Evolutionary conservation across 2,329 filamentous ascomycete genomes (phyloP).

Genomic region (Amesomyces nigricolor): DNA sequence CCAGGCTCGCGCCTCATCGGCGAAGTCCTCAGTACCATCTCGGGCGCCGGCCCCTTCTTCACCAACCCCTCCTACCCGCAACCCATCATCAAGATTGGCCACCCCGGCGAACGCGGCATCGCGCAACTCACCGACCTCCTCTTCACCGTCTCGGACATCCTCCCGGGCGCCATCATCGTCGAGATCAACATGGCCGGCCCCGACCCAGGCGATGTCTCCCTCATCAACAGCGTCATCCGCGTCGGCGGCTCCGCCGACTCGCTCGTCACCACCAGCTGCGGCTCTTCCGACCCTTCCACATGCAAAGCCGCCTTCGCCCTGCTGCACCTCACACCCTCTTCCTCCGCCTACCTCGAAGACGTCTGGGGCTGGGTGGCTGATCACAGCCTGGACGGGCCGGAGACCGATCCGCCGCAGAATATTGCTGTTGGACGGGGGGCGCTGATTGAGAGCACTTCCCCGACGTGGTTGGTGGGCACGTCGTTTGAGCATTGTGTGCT

Average conservation of each 20-base stretch:
- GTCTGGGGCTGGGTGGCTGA: slow-evolving; percentile 45
- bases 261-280: slow-evolving; percentile 36
- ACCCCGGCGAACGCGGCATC: slow-evolving; percentile 49
- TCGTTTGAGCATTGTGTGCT: slow-evolving; percentile 46
- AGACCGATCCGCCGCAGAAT: slow-evolving; percentile 27
- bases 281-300: slow-evolving; percentile 27
- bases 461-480: slow-evolving; percentile 50
- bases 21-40: slow-evolving; percentile 49
- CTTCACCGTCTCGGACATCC: slow-evolving; percentile 53
- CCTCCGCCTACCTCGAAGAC: slow-evolving; percentile 47
- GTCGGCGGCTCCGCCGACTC: slow-evolving; percentile 42
- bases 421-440: slow-evolving; percentile 44
- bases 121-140: slow-evolving; percentile 62
- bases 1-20: slow-evolving; percentile 48
- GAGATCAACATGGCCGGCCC: slow-evolving; percentile 34
- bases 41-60: slow-evolving; percentile 44
- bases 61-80: slow-evolving; percentile 38
- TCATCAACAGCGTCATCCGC: slow-evolving; percentile 43
- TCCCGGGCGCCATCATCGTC: slow-evolving; percentile 58
- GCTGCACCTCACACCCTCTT: slow-evolving; percentile 43
- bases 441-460: slow-evolving; percentile 41
- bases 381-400: slow-evolving; percentile 37
- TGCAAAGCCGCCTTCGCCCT: slow-evolving; percentile 45
- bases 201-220: slow-evolving; percentile 38
- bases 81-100: slow-evolving; percentile 50